Evolutionary conservation across 495 filamentous ascomycete species (phyloP), one percentile per base, ranked within the genome.

Genomic region (Xylaria cubensis): DNA sequence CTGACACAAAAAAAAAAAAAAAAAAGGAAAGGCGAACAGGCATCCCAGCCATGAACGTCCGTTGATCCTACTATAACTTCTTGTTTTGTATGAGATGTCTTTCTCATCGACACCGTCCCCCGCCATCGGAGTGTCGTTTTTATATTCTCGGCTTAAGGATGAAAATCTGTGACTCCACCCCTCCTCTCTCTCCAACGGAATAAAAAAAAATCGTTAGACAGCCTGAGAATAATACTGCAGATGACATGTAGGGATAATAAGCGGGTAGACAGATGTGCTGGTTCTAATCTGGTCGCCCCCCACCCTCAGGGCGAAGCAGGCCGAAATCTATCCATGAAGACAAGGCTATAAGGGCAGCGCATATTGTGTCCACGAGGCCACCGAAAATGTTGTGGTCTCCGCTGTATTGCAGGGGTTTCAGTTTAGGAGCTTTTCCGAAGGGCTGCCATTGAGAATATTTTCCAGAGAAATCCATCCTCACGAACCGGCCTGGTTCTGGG

Each of bases 401-500:
- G 61, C 69, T 53, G 69, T 56, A 46, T 64, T 36, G 58, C 69
- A 56, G 32, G 48, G 21, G 59, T 21, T 29, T 62, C 21, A 46
- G 44, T 50, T 12, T 64, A 64, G 19, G 44, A 56, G 46, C 21
- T 46, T 53, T 36, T 65, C 42, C 41, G 9, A 64, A 24, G 24
- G 34, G 26, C n/a, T n/a, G 39, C 46, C 62, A 36, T 67, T 50
- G 19, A 67, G 64, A 59, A 58, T 4, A 19, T 29, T 32, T 66
- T 44, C 53, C 39, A 51, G 34, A 56, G 70, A 51, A 66, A 61
- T 59, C 55, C 67, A 69, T 62, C 67, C 53, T 61, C 72, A 62
- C 44, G 74, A 78, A 79, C 77, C 76, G 75, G 77, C 74, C 77
- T 75, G 74, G 76, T 73, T 76, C 74, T 75, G 67, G 72, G 65